Evolutionary conservation across 768 basidiomycete species (phyloP).

Genomic region (Cantharellus anzutake): DNA sequence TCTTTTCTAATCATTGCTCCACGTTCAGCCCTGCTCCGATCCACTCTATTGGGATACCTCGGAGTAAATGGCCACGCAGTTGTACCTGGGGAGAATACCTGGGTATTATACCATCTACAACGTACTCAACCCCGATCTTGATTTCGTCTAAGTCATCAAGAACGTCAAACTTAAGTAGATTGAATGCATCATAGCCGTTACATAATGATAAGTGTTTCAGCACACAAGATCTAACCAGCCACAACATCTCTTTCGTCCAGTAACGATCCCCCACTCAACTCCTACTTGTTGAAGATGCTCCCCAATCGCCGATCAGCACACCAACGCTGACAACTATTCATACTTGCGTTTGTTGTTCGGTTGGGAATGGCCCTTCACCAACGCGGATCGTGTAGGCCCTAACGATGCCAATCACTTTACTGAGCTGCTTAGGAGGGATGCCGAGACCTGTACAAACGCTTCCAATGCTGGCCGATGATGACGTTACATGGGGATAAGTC

Average conservation of each 20-base stretch:
- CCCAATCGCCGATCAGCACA: slow-evolving; percentile 41
- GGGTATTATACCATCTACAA: slow-evolving; percentile 63
- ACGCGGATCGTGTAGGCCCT: slow-evolving; percentile 98
- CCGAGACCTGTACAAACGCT: slow-evolving; percentile 95
- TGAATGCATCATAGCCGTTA: slow-evolving; percentile 88
- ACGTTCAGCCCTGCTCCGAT: slow-evolving; percentile 81
- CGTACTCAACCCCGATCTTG: slow-evolving; percentile 72
- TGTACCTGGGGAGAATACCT: slow-evolving; percentile 24
- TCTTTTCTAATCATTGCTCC: slow-evolving; percentile 42
- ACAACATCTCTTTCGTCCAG: slow-evolving; percentile 79
- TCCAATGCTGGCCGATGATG: slow-evolving; percentile 80
- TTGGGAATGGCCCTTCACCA: slow-evolving; percentile 96
- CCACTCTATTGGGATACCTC: slow-evolving; percentile 60
- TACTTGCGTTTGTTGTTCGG: slow-evolving; percentile 39
- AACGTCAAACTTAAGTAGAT: slow-evolving; percentile 92
- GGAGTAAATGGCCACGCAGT: slow-evolving; percentile 35
- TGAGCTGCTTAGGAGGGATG: slow-evolving; percentile 76
- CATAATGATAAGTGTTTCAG: slow-evolving; percentile 80
- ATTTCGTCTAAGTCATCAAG: slow-evolving; percentile 73
- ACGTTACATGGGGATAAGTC: slow-evolving; percentile 95
- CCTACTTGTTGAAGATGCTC: slow-evolving; percentile 87
- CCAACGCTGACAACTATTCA: no score
- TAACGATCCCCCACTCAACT: slow-evolving; percentile 78
- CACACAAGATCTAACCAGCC: slow-evolving; percentile 98
- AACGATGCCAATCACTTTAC: slow-evolving; percentile 78